These are phyloP conservation scores for Candida hungchunana DNA, from an alignment of 805 yeast genomes.

Conservation along the genomic window DNA sequence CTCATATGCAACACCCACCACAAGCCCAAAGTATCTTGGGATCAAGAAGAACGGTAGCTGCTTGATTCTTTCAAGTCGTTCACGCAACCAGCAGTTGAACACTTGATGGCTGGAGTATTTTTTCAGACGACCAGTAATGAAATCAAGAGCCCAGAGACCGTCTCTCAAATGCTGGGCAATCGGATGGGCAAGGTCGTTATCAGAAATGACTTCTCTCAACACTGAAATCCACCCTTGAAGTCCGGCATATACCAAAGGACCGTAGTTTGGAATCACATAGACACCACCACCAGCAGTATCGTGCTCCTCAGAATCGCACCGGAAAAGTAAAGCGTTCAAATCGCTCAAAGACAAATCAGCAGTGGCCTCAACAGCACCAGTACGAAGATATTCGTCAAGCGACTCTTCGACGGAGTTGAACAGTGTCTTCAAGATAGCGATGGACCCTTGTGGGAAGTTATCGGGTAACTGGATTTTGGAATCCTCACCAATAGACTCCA, in stretches of 20 bases:
- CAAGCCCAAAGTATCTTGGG: slow-evolving; percentile 83
- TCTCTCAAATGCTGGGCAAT: slow-evolving; percentile 72
- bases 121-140: slow-evolving; percentile 55
- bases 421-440: slow-evolving; percentile 73
- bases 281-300: slow-evolving; percentile 79
- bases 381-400: slow-evolving; percentile 62
- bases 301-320: slow-evolving; percentile 83
- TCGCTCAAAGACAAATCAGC: slow-evolving; percentile 56
- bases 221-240: slow-evolving; percentile 87
- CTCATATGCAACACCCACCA: slow-evolving; percentile 79
- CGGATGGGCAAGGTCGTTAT: slow-evolving; percentile 82
- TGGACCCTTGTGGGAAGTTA: slow-evolving; percentile 83
- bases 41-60: slow-evolving; percentile 71
- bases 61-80: slow-evolving; percentile 59
- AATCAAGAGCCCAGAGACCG: slow-evolving; percentile 90
- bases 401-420: slow-evolving; percentile 61
- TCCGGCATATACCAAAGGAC: slow-evolving; percentile 80
- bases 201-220: slow-evolving; percentile 53
- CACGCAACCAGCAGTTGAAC: slow-evolving; percentile 67
- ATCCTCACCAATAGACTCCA: slow-evolving; percentile 41
- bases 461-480: slow-evolving; percentile 57
- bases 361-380: slow-evolving; percentile 77
- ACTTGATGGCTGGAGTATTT: slow-evolving; percentile 51
- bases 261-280: slow-evolving; percentile 70
- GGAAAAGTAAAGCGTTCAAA: slow-evolving; percentile 69